phyloP scores from a whole-genome alignment of 192 early-diverging fungal genomes.

The Umbelopsis ramanniana region DNA sequence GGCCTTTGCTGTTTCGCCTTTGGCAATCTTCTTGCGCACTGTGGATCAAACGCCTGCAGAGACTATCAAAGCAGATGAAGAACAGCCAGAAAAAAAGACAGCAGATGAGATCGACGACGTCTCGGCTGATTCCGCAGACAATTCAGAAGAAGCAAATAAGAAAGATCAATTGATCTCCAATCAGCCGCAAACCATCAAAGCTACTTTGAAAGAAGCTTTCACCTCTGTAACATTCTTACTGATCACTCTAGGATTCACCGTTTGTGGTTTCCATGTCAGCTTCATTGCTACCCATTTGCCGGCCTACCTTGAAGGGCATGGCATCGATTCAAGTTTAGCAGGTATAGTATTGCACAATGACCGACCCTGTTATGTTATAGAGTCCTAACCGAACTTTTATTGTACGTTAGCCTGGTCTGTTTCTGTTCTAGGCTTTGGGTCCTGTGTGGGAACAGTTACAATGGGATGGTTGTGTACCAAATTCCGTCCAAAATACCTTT shows the following conservation, averaged over 20 bases:
- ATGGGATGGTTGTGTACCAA: conserved; percentile 28
- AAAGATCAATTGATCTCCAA: conserved; percentile 1
- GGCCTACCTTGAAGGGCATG: conserved; percentile 41
- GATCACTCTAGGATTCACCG: conserved; percentile 35
- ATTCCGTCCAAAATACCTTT: conserved; percentile 30
- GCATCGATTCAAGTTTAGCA: conserved; percentile 27
- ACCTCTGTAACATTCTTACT: conserved; percentile 34
- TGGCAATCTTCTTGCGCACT: conserved; percentile 29
- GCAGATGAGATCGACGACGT: background rate
- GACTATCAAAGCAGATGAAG: background rate
- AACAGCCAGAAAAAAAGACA: background rate
- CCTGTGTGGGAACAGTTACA: conserved; percentile 32
- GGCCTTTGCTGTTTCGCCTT: conserved; percentile 7
- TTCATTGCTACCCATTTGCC: conserved; percentile 45
- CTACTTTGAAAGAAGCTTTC: conserved; percentile 31
- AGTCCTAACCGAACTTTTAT: background rate
- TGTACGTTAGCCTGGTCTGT: conserved; percentile 36
- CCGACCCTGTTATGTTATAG: background rate
- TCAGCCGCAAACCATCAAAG: conserved; percentile 19
- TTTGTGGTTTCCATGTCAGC: conserved; percentile 44
- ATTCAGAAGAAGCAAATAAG: background rate
- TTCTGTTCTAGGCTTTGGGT: conserved; percentile 38
- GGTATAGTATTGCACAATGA: background rate
- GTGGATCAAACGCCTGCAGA: conserved; percentile 6
- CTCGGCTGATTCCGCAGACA: background rate